These are phyloP conservation scores for Hypoxylon sp. DNA, from an alignment of 2,329 filamentous ascomycete genomes.

Conservation along the genomic window DNA sequence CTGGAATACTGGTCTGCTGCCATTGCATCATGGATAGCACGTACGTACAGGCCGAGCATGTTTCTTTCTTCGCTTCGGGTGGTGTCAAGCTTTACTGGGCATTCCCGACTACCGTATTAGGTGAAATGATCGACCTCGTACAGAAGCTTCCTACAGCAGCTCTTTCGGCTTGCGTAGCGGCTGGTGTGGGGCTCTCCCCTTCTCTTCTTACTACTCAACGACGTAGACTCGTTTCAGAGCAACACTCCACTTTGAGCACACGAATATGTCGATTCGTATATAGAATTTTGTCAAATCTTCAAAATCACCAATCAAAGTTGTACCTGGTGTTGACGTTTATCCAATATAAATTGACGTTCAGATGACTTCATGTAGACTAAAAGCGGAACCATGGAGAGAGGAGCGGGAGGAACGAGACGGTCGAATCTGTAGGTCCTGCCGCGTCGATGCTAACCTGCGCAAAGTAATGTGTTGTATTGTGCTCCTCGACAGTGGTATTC, in stretches of 20 bases:
- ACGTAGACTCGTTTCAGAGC: background rate
- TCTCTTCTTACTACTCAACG: constrained; percentile 4
- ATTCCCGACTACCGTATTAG: background rate
- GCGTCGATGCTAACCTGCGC: background rate
- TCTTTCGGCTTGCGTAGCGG: background rate
- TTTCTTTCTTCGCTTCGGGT: background rate
- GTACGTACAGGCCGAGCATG: background rate
- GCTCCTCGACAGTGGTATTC: background rate
- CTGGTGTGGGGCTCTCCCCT: background rate
- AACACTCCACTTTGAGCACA: background rate
- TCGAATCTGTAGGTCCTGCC: background rate
- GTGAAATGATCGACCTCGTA: background rate
- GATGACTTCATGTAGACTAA: background rate
- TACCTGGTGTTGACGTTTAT: background rate
- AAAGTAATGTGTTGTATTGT: background rate
- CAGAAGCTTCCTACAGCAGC: background rate
- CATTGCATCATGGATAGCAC: constrained; percentile 4
- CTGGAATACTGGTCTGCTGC: background rate
- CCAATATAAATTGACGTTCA: background rate
- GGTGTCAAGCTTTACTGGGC: constrained; percentile 5
- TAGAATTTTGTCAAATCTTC: background rate
- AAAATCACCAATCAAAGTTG: background rate
- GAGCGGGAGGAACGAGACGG: too few species aligned
- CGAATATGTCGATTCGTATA: background rate
- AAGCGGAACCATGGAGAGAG: background rate